phyloP scores from a whole-genome alignment of 169 alveolate genomes.

The Ichthyophthirius multifiliis region DNA sequence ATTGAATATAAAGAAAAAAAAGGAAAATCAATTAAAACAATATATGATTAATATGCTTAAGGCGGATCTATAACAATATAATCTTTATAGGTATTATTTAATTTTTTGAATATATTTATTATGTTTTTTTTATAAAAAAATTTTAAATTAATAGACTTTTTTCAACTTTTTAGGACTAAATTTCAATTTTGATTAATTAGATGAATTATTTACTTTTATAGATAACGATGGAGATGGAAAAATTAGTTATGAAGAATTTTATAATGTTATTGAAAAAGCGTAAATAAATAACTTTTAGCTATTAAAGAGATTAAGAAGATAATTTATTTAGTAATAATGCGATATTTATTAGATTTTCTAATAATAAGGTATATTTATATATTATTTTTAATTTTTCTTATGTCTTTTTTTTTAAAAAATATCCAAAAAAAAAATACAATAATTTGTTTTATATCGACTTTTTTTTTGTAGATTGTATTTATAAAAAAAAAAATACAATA shows the following conservation, averaged over 20 bases:
- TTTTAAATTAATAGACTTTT: not conserved
- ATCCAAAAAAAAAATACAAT: too few species aligned
- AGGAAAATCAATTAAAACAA: not conserved
- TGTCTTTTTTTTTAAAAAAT: too few species aligned
- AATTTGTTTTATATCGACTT: too few species aligned
- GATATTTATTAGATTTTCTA: too few species aligned
- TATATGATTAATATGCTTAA: not conserved
- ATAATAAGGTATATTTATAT: too few species aligned
- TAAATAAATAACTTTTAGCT: not conserved
- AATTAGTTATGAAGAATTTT: not conserved
- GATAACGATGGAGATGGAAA: not conserved
- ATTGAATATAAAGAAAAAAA: conserved; percentile 1
- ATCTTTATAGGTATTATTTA: not conserved
- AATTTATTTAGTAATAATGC: not conserved
- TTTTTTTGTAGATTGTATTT: too few species aligned
- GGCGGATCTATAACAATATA: not conserved
- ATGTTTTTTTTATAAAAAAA: not conserved
- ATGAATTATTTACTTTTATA: not conserved
- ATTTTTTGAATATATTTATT: not conserved
- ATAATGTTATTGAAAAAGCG: not conserved
- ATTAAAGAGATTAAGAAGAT: not conserved
- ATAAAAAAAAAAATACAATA: too few species aligned
- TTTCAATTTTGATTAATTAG: not conserved
- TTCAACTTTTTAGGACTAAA: not conserved
- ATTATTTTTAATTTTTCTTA: too few species aligned